phyloP scores from a whole-genome alignment of 2,329 filamentous ascomycete species.

The Colletotrichum eremochloae region DNA sequence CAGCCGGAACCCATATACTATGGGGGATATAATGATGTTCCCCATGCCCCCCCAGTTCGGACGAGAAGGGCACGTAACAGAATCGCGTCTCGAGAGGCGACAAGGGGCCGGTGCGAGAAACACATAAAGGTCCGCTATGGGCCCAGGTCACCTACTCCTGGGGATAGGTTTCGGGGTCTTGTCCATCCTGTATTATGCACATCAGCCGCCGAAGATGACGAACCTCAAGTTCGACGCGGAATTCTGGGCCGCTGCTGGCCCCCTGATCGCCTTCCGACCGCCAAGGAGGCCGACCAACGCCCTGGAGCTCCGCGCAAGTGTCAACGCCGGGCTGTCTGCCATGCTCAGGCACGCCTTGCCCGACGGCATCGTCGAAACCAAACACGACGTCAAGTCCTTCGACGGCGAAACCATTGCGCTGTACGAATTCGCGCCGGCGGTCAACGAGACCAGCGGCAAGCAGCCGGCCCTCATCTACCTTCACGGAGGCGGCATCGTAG shows the following conservation, averaged over 20 bases:
- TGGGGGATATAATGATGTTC: constrained; percentile 14
- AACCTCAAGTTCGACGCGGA: constrained; percentile 30
- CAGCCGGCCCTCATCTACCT: constrained; percentile 53
- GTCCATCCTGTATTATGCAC: constrained; percentile 12
- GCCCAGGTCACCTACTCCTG: not conserved
- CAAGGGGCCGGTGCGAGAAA: not conserved
- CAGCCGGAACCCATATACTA: not conserved
- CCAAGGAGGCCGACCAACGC: constrained; percentile 11
- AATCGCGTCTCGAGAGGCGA: not conserved
- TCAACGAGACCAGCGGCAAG: not conserved
- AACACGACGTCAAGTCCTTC: constrained; percentile 17
- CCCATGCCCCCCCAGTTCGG: not conserved
- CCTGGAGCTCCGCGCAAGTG: constrained; percentile 4
- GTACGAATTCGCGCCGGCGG: constrained; percentile 21
- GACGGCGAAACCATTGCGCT: constrained; percentile 31
- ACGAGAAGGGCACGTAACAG: not conserved
- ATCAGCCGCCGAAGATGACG: constrained; percentile 17
- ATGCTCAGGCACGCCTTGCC: constrained; percentile 1
- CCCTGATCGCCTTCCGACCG: constrained; percentile 32
- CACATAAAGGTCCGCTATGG: constrained; percentile 10
- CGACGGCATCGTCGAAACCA: constrained; percentile 19
- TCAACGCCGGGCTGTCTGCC: constrained; percentile 14
- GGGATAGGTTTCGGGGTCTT: not conserved
- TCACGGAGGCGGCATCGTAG: constrained; percentile 60
- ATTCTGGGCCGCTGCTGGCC: constrained; percentile 29